Conservation (phyloP, 192 early-diverging fungal species). For the Phycomyces nitens region DNA sequence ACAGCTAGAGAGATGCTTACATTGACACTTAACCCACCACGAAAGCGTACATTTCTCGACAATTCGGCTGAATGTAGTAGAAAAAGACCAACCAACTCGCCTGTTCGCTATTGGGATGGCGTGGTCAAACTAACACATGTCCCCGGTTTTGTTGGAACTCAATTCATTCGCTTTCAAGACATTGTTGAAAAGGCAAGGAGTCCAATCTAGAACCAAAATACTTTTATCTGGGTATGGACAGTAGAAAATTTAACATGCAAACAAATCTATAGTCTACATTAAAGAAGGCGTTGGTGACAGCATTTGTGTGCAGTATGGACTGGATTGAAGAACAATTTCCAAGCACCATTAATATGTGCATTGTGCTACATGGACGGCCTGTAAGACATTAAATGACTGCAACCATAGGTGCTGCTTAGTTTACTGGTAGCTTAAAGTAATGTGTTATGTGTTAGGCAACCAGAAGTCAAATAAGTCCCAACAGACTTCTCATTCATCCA, state of each 20-base stretch:
- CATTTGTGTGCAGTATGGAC: slow-evolving; percentile 47
- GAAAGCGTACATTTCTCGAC: not conserved
- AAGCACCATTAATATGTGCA: slow-evolving; percentile 31
- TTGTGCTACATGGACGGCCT: slow-evolving; percentile 39
- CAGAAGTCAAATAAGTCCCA: slow-evolving; percentile 21
- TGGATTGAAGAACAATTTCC: slow-evolving; percentile 52
- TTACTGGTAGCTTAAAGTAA: too few relatives aligned
- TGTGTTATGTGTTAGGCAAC: slow-evolving; percentile 26
- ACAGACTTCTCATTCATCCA: slow-evolving; percentile 44
- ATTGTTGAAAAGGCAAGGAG: slow-evolving; percentile 35
- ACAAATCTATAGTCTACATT: slow-evolving; percentile 14
- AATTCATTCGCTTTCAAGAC: slow-evolving; percentile 36
- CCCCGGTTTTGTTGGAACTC: slow-evolving; percentile 18
- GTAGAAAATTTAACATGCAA: not conserved
- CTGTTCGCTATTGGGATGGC: slow-evolving; percentile 23
- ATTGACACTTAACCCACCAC: slow-evolving; percentile 1
- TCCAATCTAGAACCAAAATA: too few relatives aligned
- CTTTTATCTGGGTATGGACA: too few relatives aligned
- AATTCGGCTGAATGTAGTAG: not conserved
- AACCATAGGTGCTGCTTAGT: too few relatives aligned
- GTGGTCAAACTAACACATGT: slow-evolving; percentile 34
- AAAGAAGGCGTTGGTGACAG: slow-evolving; percentile 52
- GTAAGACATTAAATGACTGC: too few relatives aligned
- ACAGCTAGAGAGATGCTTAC: slow-evolving; percentile 26
- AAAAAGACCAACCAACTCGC: not conserved